Evolutionary conservation across 768 basidiomycete species (phyloP).

Genomic region (Daedaleopsis nitida): DNA sequence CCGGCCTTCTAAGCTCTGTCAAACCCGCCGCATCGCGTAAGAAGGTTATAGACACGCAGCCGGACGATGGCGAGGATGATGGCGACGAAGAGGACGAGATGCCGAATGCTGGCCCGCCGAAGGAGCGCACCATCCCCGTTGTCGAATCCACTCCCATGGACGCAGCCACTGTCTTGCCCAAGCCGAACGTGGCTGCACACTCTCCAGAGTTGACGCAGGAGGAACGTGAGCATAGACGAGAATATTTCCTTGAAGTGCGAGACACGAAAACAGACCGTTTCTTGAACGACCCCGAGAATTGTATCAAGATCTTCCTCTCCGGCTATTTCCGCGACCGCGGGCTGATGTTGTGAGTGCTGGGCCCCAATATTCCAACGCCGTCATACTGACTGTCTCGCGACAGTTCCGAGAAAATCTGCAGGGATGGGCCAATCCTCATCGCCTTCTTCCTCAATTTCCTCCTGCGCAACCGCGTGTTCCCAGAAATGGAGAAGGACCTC

Average conservation of each 20-base stretch:
- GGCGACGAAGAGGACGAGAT: conserved; percentile 24
- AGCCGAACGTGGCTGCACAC: background rate
- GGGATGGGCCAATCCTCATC: conserved; percentile 54
- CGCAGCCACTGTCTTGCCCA: background rate
- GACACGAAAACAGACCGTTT: conserved; percentile 46
- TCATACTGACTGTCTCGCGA: too few relatives aligned
- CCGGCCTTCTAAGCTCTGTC: conserved; percentile 46
- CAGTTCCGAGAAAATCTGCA: conserved; percentile 50
- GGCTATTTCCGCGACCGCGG: conserved; percentile 70
- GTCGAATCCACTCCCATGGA: conserved; percentile 10
- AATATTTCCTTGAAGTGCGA: conserved; percentile 26
- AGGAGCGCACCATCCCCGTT: conserved; percentile 10
- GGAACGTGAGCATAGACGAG: conserved; percentile 18
- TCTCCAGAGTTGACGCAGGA: conserved; percentile 9
- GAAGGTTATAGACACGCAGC: conserved; percentile 22
- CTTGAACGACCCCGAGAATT: conserved; percentile 59
- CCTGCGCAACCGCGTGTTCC: conserved; percentile 55
- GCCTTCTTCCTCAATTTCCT: conserved; percentile 64
- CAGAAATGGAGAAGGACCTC: conserved; percentile 52
- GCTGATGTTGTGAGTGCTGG: conserved; percentile 58
- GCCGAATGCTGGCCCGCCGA: conserved; percentile 14
- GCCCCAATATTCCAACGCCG: too few relatives aligned
- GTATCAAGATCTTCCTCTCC: conserved; percentile 67
- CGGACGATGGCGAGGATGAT: conserved; percentile 38
- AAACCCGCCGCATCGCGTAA: conserved; percentile 20